phyloP scores from a whole-genome alignment of 495 filamentous ascomycete genomes.

The Aspergillus bertholletiae region DNA sequence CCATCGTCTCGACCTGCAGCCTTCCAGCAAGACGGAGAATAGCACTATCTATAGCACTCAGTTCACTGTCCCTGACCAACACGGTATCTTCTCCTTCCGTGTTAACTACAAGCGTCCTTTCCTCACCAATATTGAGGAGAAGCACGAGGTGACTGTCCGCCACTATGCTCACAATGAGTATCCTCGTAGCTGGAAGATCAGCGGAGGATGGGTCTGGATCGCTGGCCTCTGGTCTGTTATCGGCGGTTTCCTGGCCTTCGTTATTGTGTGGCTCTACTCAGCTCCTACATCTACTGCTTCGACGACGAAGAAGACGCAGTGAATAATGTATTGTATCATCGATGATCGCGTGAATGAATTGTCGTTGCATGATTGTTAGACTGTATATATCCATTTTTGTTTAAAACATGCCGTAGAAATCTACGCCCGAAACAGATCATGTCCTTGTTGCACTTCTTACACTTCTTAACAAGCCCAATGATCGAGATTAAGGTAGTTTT shows the following conservation, averaged over 20 bases:
- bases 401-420: not conserved
- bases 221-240: slow-evolving; percentile 81
- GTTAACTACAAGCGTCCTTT: slow-evolving; percentile 96
- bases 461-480: no score
- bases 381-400: slow-evolving; percentile 1
- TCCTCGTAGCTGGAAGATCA: slow-evolving; percentile 85
- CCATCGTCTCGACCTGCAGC: slow-evolving; percentile 78
- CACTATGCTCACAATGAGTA: slow-evolving; percentile 98
- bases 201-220: slow-evolving; percentile 94
- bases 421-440: no score
- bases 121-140: slow-evolving; percentile 85
- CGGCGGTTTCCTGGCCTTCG: slow-evolving; percentile 79
- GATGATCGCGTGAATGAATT: slow-evolving; percentile 20
- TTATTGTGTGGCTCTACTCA: slow-evolving; percentile 85
- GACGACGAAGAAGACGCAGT: slow-evolving; percentile 70
- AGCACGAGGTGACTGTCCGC: slow-evolving; percentile 87
- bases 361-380: not conserved
- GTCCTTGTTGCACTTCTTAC: no score
- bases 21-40: slow-evolving; percentile 54
- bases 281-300: slow-evolving; percentile 47
- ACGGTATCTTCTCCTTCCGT: slow-evolving; percentile 96
- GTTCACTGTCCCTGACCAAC: slow-evolving; percentile 88
- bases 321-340: slow-evolving; percentile 24
- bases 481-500: no score
- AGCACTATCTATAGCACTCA: slow-evolving; percentile 69